Base-by-base conservation (phyloP, 2,329 filamentous ascomycete species). In the Phaeosphaeriaceae sp. region DNA sequence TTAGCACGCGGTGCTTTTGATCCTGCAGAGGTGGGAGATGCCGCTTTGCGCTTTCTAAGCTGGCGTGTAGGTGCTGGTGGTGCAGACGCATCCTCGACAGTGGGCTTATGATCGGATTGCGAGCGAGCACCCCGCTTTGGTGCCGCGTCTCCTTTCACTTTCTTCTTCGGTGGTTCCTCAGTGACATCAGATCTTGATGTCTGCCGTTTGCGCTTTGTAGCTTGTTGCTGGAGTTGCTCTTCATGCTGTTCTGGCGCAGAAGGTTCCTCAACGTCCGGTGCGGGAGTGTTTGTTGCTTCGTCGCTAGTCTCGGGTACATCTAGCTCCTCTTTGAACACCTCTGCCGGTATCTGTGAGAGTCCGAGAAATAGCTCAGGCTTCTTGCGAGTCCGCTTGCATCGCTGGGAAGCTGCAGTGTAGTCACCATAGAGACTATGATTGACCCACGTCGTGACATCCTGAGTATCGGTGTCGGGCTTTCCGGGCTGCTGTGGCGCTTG, bases 391-490 rank as follows among this genome's bases (percentile, higher is more conserved):
- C 61, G 51, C 17, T 13, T 22, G 4, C 58, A 46, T 13, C 61
- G 53, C 9, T 52, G 52, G 1, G 54, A 64, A 22, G 61, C 41
- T 11, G 48, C 24, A 9, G 56, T 62, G 1, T n/a, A n/a, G n/a
- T n/a, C n/a, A n/a, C 46, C 58, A 20, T 56, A 64, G n/a, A 59
- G 49, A 5, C 41, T 42, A 4, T 6, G 22, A 11, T 50, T 36
- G 5, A 24, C 4, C 3, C 44, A 33, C 1, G 52, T 6, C 25
- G 47, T 40, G 10, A n/a, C 15, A 1, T n/a, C 1, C 15, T 20
- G 40, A 19, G n/a, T 21, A 13, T 48, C 36, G 17, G 40, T 40
- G 5, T 22, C 46, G 19, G 17, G 3, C 13, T 27, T 10, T 7
- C 19, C 9, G n/a, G 19, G 42, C 3, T 46, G 6, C 42, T 21